Base-by-base conservation (phyloP, 768 basidiomycete genomes). In the Mycena rebaudengoi region DNA sequence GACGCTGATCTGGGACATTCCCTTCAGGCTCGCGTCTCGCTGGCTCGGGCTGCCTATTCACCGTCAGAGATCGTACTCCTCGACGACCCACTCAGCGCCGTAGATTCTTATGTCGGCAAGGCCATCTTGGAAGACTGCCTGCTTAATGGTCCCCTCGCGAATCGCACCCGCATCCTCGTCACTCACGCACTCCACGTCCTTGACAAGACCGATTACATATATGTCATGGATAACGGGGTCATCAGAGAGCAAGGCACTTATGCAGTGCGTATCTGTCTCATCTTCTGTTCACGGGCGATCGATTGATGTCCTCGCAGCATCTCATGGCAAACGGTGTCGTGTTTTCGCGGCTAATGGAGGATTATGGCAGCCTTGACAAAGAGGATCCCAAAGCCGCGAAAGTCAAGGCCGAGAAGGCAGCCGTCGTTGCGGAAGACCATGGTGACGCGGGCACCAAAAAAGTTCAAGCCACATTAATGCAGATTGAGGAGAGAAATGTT, bases 81-180 rank as follows among this genome's bases (percentile, higher is more conserved):
- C 28, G 93, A 96, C 70, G 94, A 96, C 71, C 90, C 93, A 16
- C 83, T 95, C 32, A 87, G 88, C 33, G 92, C 92, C 0, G 88
- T 94, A 8, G 92, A 94, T 65, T 86, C 91, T 0, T 87, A 91
- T 66, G 92, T 94, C 7, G 89, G 90, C 11, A 87, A 88, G 66
- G 80, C 81, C 28, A 85, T 91, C 50, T 67, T 91, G 5, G 85
- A 91, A 20, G 78, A 89, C 39, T 91, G 90, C 67, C 71, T 92
- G 6, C 74, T 86, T 20, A 72, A 72, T 20, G 85, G 88, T 0
- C 86, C 88, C 3, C 72, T 89, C 21, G 79, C 83, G 0, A 70
- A 77, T 45, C 81, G 85, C 45, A 90, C 90, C 0, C 77, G 89
- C 13, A 77, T 91, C 16, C 78, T 91, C 16, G 89, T 90, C 29